These are phyloP conservation scores for Helotiales sp. DNA, from an alignment of 2,329 filamentous ascomycete species.

Conservation along the genomic window DNA sequence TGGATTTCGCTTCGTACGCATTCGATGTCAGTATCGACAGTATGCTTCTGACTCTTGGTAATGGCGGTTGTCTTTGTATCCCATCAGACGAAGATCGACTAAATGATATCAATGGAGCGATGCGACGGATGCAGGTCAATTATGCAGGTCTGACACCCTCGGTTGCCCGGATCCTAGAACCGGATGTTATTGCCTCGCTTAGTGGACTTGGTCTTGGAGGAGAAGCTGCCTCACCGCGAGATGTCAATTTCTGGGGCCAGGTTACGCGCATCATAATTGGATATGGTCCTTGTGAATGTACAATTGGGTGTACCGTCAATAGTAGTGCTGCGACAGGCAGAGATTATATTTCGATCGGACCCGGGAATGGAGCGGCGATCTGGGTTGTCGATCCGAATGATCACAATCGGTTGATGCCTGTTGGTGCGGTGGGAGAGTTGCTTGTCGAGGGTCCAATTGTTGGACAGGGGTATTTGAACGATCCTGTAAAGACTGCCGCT, in stretches of 20 bases:
- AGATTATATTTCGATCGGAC: conserved; percentile 30
- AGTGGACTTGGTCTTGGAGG: conserved; percentile 37
- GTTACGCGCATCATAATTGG: conserved; percentile 9
- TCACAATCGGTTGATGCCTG: conserved; percentile 30
- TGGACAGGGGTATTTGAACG: conserved; percentile 64
- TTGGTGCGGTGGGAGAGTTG: conserved; percentile 40
- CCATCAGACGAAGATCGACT: conserved; percentile 47
- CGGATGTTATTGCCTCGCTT: conserved; percentile 35
- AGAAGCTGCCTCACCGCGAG: conserved; percentile 31
- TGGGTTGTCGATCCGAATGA: conserved; percentile 47
- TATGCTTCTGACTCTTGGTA: conserved; percentile 41
- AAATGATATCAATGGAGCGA: conserved; percentile 45
- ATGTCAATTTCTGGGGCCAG: conserved; percentile 6
- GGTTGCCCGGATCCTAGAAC: conserved; percentile 36
- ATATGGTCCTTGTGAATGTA: conserved; percentile 22
- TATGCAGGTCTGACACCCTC: conserved; percentile 41
- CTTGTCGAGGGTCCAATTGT: conserved; percentile 58
- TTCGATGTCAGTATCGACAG: conserved; percentile 48
- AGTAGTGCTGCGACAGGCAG: conserved; percentile 10
- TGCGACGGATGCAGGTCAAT: conserved; percentile 34
- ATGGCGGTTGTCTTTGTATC: conserved; percentile 49
- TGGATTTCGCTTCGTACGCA: conserved; percentile 44
- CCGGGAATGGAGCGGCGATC: conserved; percentile 28
- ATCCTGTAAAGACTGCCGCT: conserved; percentile 60
- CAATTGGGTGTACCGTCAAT: conserved; percentile 20